Evolutionary conservation across 1,284 basidiomycete genomes (phyloP), one percentile per base, ranked within the genome.

Genomic region (Vanrija sp.): DNA sequence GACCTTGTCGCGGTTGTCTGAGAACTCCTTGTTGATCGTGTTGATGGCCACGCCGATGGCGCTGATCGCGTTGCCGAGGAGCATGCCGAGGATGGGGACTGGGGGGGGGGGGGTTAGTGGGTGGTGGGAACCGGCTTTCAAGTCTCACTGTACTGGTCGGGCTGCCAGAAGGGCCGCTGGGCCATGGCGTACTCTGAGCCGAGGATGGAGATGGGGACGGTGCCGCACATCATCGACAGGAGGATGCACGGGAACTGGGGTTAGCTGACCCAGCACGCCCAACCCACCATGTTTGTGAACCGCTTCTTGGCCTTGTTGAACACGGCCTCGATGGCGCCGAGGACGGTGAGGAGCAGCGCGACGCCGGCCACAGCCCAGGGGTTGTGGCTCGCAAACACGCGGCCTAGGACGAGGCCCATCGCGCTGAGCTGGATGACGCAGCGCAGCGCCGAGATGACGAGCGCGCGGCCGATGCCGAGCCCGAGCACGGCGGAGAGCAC

Each of bases 11-110:
- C 80, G 77, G 67, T 89, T 91, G 62, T 91, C 89, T 46, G 67
- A 60, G 49, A 75, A 75, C 54, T 77, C 73, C 25, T 65, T 70
- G n/a, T 65, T 61, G 12, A 75, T 67, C 5, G 61, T 65, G 52
- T 82, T 83, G 5, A 86, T 78, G 0, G 85, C 81, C 0, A 91
- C 81, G 2, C 88, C 84, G 21, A 91, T 83, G 1, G 84, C 83
- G 0, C 85, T 86, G 54, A 91, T 87, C 0, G 88, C 86, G 57
- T 82, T 84, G 5, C 89, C 89, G 49, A 89, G 87, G 3, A 91
- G 79, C 90, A 92, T 91, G n/a, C 90, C 89, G 9, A 91, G 81
- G 49, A 91, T 83, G 9, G 89, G 89, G 55, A 91, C 89, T 91
- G 54, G 8, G 38, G 3, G 25, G 34, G 23, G 51, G 55, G 8